phyloP scores from a whole-genome alignment of 805 yeast genomes.

The Yueomyces sp. region DNA sequence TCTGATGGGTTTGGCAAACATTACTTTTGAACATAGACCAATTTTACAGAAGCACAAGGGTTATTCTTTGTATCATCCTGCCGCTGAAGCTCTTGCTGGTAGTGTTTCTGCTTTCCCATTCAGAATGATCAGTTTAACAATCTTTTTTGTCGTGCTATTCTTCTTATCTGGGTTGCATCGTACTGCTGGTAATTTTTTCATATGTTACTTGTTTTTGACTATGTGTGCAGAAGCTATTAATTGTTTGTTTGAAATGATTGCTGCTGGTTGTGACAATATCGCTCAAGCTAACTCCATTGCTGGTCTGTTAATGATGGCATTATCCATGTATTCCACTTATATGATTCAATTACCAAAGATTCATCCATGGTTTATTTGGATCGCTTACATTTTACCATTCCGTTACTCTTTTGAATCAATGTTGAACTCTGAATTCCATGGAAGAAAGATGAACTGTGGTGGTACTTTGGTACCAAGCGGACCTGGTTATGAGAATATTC shows the following conservation, averaged over 20 bases:
- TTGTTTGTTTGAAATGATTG: slow-evolving; percentile 37
- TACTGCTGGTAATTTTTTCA: slow-evolving; percentile 42
- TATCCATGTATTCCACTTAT: slow-evolving; percentile 47
- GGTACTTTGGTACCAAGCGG: slow-evolving; percentile 41
- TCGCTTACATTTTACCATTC: slow-evolving; percentile 39
- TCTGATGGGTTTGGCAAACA: slow-evolving; percentile 36
- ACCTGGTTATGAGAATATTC: slow-evolving; percentile 30
- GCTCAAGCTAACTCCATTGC: slow-evolving; percentile 45
- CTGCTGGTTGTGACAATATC: slow-evolving; percentile 34
- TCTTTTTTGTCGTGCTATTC: slow-evolving; percentile 37
- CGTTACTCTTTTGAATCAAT: slow-evolving; percentile 46
- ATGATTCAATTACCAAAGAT: slow-evolving; percentile 43
- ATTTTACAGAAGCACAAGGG: slow-evolving; percentile 59
- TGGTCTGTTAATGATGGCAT: slow-evolving; percentile 35
- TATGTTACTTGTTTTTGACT: slow-evolving; percentile 29
- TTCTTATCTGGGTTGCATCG: slow-evolving; percentile 42
- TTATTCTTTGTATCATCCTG: slow-evolving; percentile 60
- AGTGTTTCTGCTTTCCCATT: slow-evolving; percentile 51
- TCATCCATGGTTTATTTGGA: slow-evolving; percentile 59
- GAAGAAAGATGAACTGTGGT: slow-evolving; percentile 20
- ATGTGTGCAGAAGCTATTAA: slow-evolving; percentile 15
- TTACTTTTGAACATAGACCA: slow-evolving; percentile 38
- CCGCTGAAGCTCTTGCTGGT: slow-evolving; percentile 58
- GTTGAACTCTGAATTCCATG: slow-evolving; percentile 51
- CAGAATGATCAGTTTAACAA: slow-evolving; percentile 33